A percentile compares a stretch with the other conserved stretches of the same genome.
Evolutionary conservation across 2,329 filamentous ascomycete species (phyloP).

Genomic region (Xylaria multiplex): DNA sequence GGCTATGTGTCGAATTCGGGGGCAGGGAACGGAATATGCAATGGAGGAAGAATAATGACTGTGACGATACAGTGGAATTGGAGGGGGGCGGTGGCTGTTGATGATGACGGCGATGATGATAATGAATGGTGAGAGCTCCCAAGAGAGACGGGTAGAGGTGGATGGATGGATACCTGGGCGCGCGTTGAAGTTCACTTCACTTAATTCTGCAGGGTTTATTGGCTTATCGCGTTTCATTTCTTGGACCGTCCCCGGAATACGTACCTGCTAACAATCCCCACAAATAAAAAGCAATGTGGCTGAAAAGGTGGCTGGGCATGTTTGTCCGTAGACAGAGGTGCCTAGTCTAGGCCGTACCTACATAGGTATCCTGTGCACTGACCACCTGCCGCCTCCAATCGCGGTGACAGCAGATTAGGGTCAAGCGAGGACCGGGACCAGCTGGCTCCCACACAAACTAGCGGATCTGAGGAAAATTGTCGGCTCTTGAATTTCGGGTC

Average conservation of each 20-base stretch:
- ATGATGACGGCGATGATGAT: neutral
- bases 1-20: neutral
- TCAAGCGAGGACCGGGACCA: slow-evolving; percentile 43
- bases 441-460: slow-evolving; percentile 49
- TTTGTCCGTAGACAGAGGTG: neutral
- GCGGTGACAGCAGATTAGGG: slow-evolving; percentile 44
- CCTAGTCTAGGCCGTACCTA: neutral
- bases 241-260: neutral
- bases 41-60: neutral
- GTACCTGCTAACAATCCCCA: neutral
- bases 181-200: slow-evolving; percentile 26
- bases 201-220: slow-evolving; percentile 26
- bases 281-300: slow-evolving; percentile 13
- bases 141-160: neutral
- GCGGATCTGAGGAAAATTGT: slow-evolving; percentile 47
- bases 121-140: neutral
- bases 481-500: slow-evolving; percentile 45
- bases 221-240: slow-evolving; percentile 21
- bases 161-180: neutral
- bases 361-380: slow-evolving; percentile 18
- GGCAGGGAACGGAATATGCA: neutral
- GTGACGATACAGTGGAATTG: neutral
- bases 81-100: slow-evolving; percentile 3
- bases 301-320: neutral
- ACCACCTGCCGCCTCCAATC: slow-evolving; percentile 15